Evolutionary conservation across 2,329 filamentous ascomycete species (phyloP), one percentile per base, ranked within the genome.

Genomic region (Venturia nashicola): DNA sequence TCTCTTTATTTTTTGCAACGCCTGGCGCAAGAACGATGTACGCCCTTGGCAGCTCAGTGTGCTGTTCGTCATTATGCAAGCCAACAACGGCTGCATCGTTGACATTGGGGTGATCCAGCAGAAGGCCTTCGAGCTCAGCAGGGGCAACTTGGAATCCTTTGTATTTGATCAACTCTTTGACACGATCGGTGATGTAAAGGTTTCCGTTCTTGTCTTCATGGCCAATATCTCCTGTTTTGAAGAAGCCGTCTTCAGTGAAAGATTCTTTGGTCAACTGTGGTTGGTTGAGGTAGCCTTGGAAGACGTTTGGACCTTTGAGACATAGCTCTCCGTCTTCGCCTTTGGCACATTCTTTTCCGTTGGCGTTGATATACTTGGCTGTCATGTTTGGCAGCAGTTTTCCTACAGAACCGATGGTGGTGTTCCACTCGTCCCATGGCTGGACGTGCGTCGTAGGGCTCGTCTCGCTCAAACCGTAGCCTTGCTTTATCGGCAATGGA

Each of bases 381-480:
- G 86, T 84, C 77, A 92, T 86, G 71, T 92, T 94, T 0, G 91
- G 87, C 23, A 92, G 74, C 48, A 97, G 77, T 55, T 82, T 84
- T 14, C 93, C 92, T 0, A 93, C 89, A 0, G 88, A 87, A 23
- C 91, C 92, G 68, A 92, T 86, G 59, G 83, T 85, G 61, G 81
- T 85, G 66, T 85, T 78, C 90, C 91, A 97, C 68, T 90, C 86
- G 43, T 85, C 83, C 79, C 89, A 87, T 8, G 81, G n/a, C 27
- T 64, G 59, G 9, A 65, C 61, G 76, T 91, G 87, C 0, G 90
- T 89, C 0, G 86, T 88, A 0, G 92, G 91, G 34, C 87, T 87
- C 16, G 91, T 95, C 77, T 97, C 93, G 5, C 86, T 91, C 5
- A 97, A 81, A 0, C 93, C 93, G 71, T 96, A 97, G 20, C 90